These are phyloP conservation scores for Asterella californica DNA, from an alignment of 225 moss, liverwort and hornwort species.

Conservation along the genomic window DNA sequence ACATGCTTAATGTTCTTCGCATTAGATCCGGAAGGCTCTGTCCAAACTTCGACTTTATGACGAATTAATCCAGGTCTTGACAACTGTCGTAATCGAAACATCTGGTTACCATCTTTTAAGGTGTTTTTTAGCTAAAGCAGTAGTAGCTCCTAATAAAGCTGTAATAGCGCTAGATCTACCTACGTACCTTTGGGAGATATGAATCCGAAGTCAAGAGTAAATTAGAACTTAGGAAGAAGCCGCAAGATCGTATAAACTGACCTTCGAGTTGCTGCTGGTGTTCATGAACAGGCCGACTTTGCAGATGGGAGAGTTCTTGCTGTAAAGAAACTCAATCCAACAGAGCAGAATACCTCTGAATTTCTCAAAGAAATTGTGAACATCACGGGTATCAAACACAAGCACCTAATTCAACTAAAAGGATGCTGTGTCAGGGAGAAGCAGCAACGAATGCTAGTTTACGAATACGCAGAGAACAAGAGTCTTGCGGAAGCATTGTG, in stretches of 20 bases:
- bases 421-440: slow-evolving; percentile 28
- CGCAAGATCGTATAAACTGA: too few species aligned
- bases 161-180: too few species aligned
- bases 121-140: too few species aligned
- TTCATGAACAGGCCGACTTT: slow-evolving; percentile 8
- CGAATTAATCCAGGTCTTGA: background rate
- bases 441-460: too few species aligned
- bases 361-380: slow-evolving; percentile 30
- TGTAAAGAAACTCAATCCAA: slow-evolving; percentile 17
- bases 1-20: background rate
- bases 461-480: slow-evolving; percentile 12
- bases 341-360: slow-evolving; percentile 3
- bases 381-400: slow-evolving; percentile 30
- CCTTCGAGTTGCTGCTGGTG: background rate
- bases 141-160: too few species aligned
- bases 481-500: too few species aligned
- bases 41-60: background rate
- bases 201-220: too few species aligned
- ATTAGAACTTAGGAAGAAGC: too few species aligned
- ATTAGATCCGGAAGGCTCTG: background rate
- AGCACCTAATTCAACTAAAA: slow-evolving; percentile 24
- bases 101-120: too few species aligned
- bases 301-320: slow-evolving; percentile 12
- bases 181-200: too few species aligned
- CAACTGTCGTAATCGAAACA: background rate